These are phyloP conservation scores for Anastatica hierochuntica DNA, from an alignment of 345 rosid species.

Conservation along the genomic window DNA sequence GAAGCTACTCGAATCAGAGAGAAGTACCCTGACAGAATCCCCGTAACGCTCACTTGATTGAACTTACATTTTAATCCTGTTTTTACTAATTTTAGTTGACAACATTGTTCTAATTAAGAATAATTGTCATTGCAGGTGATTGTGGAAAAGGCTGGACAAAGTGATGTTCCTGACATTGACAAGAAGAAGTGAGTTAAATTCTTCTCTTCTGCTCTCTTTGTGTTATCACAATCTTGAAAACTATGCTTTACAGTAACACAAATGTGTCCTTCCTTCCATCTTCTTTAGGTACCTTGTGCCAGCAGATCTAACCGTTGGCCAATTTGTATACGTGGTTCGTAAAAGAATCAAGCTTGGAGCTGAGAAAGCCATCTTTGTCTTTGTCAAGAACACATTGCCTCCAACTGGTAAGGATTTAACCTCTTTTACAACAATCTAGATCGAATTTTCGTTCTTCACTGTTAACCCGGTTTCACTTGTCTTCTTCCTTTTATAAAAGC, in stretches of 20 bases:
- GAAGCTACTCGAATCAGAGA: slow-evolving; percentile 79
- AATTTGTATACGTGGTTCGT: slow-evolving; percentile 74
- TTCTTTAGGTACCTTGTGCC: slow-evolving; percentile 74
- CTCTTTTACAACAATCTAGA: not conserved
- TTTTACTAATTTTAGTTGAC: not conserved
- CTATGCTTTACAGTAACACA: not conserved
- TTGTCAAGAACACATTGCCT: slow-evolving; percentile 63
- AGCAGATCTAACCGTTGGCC: slow-evolving; percentile 73
- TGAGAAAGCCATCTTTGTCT: slow-evolving; percentile 76
- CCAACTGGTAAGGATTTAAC: slow-evolving; percentile 43
- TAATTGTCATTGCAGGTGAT: slow-evolving; percentile 47
- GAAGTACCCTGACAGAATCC: slow-evolving; percentile 88
- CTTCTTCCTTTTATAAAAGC: slow-evolving; percentile 33
- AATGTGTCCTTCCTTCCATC: slow-evolving; percentile 12
- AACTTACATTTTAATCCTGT: not conserved
- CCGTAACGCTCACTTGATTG: slow-evolving; percentile 36
- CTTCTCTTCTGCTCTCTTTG: not conserved
- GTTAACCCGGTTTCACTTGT: not conserved
- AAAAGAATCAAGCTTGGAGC: slow-evolving; percentile 78
- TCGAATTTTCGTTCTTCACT: not conserved
- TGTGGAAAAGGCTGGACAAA: slow-evolving; percentile 80
- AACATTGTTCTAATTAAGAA: slow-evolving; percentile 12
- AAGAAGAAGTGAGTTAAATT: slow-evolving; percentile 76
- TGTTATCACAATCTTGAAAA: not conserved
- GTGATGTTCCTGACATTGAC: slow-evolving; percentile 92